Base-by-base conservation (phyloP, 2,329 filamentous ascomycete species). In the Aspergillus jensenii region DNA sequence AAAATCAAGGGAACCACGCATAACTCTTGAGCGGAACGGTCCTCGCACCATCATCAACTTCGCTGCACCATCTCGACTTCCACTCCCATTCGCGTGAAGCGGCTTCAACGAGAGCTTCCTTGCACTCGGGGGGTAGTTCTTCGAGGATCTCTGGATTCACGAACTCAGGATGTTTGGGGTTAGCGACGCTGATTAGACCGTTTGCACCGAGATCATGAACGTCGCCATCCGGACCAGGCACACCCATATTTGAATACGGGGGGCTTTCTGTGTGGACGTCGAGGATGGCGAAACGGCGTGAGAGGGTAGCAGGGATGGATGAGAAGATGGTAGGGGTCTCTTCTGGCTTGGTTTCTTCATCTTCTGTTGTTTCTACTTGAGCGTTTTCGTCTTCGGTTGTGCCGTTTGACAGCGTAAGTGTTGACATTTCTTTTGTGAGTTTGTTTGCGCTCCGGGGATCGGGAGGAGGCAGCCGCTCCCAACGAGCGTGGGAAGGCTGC, bases 401-500 rank as follows among this genome's bases (percentile, higher is more conserved):
- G 17, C 67, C 69, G 52, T 75, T 73, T 27, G 73, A 69, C 52
- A 76, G 62, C 27, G 65, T 72, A 33, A 75, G 61, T 2, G 68
- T 69, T 6, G 73, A 72, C 68, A 74, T 66, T 53, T 71, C 67
- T 49, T 71, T 67, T 17, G 70, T 67, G 48, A 75, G 66, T 53
- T 68, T 69, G 44, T 55, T 63, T 9, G 70, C 60, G 33, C 59
- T 50, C 45, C 62, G 64, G 17, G 68, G 51, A 40, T 78, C 74
- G 12, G 77, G 70, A 2, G 81, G 77, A 2, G 82, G 73, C 2
- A 96, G 80, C 60, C 89, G 86, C 75, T 95, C 90, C 79, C 93
- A 92, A 59, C 88, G 87, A 9, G 87, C 91, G 66, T 91, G 90
- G 2, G 91, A 95, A 3, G 95, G 91, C 74, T 99, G 95, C 84